Evolutionary conservation across 2,329 filamentous ascomycete species (phyloP).

Genomic region (Mariannaea sp.): DNA sequence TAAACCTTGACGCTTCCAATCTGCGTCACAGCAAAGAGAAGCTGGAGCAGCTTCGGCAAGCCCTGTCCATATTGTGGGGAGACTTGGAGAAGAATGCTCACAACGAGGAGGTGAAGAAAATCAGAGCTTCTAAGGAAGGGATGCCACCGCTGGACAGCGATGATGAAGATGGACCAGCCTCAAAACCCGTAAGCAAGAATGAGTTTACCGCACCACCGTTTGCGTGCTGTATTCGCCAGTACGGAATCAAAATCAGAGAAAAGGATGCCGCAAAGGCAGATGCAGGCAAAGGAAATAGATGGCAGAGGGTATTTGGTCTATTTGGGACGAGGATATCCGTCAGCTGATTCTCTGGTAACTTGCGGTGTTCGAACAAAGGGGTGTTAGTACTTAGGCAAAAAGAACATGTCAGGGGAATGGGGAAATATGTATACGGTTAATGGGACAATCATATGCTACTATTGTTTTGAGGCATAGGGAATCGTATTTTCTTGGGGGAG

Average conservation of each 20-base stretch:
- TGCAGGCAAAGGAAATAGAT: slow-evolving; percentile 54
- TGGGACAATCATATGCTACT: not conserved
- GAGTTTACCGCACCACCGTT: slow-evolving; percentile 64
- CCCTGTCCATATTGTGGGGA: slow-evolving; percentile 82
- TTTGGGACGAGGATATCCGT: slow-evolving; percentile 65
- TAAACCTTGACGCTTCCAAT: slow-evolving; percentile 54
- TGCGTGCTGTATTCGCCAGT: slow-evolving; percentile 72
- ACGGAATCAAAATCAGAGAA: slow-evolving; percentile 59
- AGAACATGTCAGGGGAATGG: too few species aligned
- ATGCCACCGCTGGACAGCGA: slow-evolving; percentile 48
- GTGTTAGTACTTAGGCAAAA: too few species aligned
- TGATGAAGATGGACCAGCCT: slow-evolving; percentile 33
- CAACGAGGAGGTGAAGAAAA: slow-evolving; percentile 39
- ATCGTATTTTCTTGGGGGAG: slow-evolving; percentile 10
- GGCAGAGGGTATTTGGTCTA: slow-evolving; percentile 67
- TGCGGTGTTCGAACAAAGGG: too few species aligned
- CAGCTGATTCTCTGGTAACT: slow-evolving; percentile 4
- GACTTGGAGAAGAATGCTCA: slow-evolving; percentile 75
- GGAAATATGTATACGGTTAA: not conserved
- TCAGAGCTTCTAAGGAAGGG: slow-evolving; percentile 34
- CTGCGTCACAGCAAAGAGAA: slow-evolving; percentile 57
- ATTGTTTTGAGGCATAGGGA: slow-evolving; percentile 8
- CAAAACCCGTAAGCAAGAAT: slow-evolving; percentile 9
- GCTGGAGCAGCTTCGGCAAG: slow-evolving; percentile 65
- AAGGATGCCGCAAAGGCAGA: slow-evolving; percentile 49